Evolutionary conservation across 495 filamentous ascomycete genomes (phyloP).

Genomic region (Aspergillus cavernicola): DNA sequence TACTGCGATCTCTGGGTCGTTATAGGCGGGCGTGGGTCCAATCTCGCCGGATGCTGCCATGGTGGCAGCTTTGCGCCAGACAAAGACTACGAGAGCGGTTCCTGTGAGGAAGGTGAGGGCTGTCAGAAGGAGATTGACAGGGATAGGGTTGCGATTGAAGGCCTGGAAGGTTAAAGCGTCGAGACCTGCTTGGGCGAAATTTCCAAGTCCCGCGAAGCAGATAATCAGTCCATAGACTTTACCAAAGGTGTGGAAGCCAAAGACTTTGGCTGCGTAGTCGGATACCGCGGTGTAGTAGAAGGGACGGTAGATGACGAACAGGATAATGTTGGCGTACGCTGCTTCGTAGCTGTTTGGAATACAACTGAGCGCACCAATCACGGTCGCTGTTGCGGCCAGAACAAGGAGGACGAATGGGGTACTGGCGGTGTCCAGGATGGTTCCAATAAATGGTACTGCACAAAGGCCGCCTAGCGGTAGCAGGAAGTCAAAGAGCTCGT

Average conservation of each 20-base stretch:
- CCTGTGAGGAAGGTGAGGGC: conserved; percentile 58
- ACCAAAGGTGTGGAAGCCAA: conserved; percentile 92
- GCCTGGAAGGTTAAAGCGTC: conserved; percentile 73
- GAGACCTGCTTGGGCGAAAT: conserved; percentile 79
- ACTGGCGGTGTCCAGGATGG: conserved; percentile 71
- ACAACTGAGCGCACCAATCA: conserved; percentile 76
- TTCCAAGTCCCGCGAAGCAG: conserved; percentile 79
- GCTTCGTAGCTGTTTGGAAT: conserved; percentile 62
- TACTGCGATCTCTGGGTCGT: conserved; percentile 2
- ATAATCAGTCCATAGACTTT: conserved; percentile 96
- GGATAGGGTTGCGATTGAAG: conserved; percentile 69
- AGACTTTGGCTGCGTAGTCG: conserved; percentile 93
- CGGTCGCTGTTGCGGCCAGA: conserved; percentile 68
- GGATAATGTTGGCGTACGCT: conserved; percentile 71
- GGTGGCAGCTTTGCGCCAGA: conserved; percentile 35
- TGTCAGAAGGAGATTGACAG: conserved; percentile 72
- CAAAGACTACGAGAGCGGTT: conserved; percentile 54
- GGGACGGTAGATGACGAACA: conserved; percentile 65
- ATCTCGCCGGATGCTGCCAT: conserved; percentile 1
- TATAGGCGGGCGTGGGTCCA: background rate
- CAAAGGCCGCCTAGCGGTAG: conserved; percentile 83
- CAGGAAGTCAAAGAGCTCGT: conserved; percentile 83
- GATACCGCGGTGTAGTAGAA: conserved; percentile 54
- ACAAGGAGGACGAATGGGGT: conserved; percentile 71
- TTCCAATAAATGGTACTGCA: conserved; percentile 83